A percentile compares a stretch with the other conserved stretches of the same genome.
Conservation (phyloP, 805 yeast species). For the Lachancea sp. region DNA sequence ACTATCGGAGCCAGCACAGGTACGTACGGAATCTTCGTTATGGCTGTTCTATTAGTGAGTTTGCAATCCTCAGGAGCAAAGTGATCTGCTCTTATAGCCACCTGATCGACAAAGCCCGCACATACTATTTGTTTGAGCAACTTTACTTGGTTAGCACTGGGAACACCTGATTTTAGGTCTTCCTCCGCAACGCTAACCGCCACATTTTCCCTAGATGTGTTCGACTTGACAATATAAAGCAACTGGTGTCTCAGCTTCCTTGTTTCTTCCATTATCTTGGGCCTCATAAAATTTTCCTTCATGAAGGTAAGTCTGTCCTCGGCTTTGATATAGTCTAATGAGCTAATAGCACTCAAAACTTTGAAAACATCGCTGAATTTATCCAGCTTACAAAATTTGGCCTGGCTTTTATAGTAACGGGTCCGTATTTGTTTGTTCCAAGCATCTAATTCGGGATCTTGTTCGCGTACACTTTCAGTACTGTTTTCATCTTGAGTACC, state of each 20-base stretch:
- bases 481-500: slow-evolving; percentile 30
- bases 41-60: slow-evolving; percentile 50
- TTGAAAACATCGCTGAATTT: slow-evolving; percentile 67
- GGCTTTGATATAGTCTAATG: slow-evolving; percentile 65
- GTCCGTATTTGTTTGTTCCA: slow-evolving; percentile 40
- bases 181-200: slow-evolving; percentile 41
- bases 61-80: slow-evolving; percentile 54
- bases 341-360: slow-evolving; percentile 77
- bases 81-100: slow-evolving; percentile 77
- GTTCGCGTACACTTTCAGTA: slow-evolving; percentile 12
- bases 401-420: slow-evolving; percentile 52
- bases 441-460: slow-evolving; percentile 33
- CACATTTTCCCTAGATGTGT: slow-evolving; percentile 53
- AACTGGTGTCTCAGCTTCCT: slow-evolving; percentile 74
- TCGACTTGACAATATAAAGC: slow-evolving; percentile 61
- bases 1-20: slow-evolving; percentile 42
- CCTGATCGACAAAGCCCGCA: slow-evolving; percentile 87
- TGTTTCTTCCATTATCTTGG: slow-evolving; percentile 81
- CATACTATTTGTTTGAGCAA: slow-evolving; percentile 87
- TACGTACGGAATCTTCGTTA: slow-evolving; percentile 58
- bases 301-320: slow-evolving; percentile 45
- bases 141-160: slow-evolving; percentile 59
- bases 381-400: slow-evolving; percentile 62
- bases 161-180: slow-evolving; percentile 55
- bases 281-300: slow-evolving; percentile 58